These are phyloP conservation scores for Jaapia argillacea DNA, from an alignment of 768 basidiomycete species.

Conservation along the genomic window DNA sequence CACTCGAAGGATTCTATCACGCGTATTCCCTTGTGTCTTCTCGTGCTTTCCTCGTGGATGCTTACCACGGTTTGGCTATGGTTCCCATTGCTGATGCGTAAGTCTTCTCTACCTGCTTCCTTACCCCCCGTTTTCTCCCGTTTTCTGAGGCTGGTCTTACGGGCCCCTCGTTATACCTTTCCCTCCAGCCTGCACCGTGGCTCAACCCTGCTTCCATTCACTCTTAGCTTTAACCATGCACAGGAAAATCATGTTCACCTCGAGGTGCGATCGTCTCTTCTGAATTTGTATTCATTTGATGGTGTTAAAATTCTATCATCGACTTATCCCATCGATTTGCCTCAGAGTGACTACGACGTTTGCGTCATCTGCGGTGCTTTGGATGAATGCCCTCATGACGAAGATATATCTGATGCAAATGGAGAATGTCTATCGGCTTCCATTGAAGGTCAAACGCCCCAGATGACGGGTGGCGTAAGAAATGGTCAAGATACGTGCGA, in stretches of 20 bases:
- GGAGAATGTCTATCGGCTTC: not conserved
- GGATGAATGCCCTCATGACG: slow-evolving; percentile 58
- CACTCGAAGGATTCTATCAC: slow-evolving; percentile 33
- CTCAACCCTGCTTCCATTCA: not conserved
- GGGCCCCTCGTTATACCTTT: too few species aligned
- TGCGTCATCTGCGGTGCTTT: slow-evolving; percentile 65
- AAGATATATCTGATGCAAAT: slow-evolving; percentile 11
- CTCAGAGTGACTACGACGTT: slow-evolving; percentile 63
- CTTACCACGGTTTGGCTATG: slow-evolving; percentile 72
- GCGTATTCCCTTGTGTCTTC: slow-evolving; percentile 67
- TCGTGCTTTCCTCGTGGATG: slow-evolving; percentile 76
- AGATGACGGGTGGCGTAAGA: too few species aligned
- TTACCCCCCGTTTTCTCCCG: not conserved
- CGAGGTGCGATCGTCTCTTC: slow-evolving; percentile 46
- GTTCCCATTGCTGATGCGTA: slow-evolving; percentile 81
- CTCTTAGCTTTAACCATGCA: slow-evolving; percentile 59
- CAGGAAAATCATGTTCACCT: slow-evolving; percentile 64
- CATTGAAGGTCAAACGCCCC: too few species aligned
- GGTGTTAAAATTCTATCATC: not conserved
- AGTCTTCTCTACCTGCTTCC: slow-evolving; percentile 21
- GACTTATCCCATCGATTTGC: slow-evolving; percentile 4
- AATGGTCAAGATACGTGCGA: slow-evolving; percentile 28
- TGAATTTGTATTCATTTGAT: too few species aligned
- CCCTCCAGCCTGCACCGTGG: not conserved
- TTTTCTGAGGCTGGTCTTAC: too few species aligned